Percentiles rank a stretch among this genome's conserved stretches.
phyloP scores from a whole-genome alignment of 2,329 filamentous ascomycete genomes.

The Hirsutella minnesotensis region DNA sequence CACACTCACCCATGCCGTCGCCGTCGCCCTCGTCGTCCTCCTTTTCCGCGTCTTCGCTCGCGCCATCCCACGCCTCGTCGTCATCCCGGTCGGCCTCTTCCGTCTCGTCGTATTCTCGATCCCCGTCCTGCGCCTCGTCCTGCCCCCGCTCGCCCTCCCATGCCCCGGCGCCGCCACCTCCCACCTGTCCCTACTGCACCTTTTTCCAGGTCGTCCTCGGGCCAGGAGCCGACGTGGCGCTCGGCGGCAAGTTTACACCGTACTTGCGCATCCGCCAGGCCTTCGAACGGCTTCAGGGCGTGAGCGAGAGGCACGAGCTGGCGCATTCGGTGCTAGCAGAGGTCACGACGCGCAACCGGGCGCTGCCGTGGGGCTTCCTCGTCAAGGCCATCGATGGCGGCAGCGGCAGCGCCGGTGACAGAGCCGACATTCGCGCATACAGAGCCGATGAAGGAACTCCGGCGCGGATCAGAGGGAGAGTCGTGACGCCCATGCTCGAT shows the following conservation, averaged over 20 bases:
- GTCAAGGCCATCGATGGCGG: constrained; percentile 14
- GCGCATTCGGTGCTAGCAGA: constrained; percentile 22
- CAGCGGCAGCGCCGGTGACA: constrained; percentile 12
- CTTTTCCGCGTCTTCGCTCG: neutral
- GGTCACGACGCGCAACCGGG: constrained; percentile 23
- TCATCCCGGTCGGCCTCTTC: too few species aligned
- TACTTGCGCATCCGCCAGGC: constrained; percentile 25
- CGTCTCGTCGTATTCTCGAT: too few species aligned
- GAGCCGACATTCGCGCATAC: constrained; percentile 9
- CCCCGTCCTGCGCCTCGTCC: neutral
- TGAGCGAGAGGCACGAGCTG: constrained; percentile 23
- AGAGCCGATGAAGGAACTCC: constrained; percentile 4
- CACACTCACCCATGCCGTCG: neutral
- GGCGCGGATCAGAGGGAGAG: constrained; percentile 17
- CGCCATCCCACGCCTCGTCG: too few species aligned
- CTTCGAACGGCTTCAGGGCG: constrained; percentile 22
- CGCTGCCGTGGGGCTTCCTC: constrained; percentile 24
- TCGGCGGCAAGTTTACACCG: constrained; percentile 21
- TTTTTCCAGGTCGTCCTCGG: constrained; percentile 25
- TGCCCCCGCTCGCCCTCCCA: neutral
- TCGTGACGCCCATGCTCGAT: constrained; percentile 18
- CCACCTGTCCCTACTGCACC: constrained; percentile 23
- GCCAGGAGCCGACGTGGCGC: constrained; percentile 8
- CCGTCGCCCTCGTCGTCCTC: neutral
- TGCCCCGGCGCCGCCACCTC: too few species aligned